phyloP scores from a whole-genome alignment of 208 protist species.

The Trypanosoma rangeli region DNA sequence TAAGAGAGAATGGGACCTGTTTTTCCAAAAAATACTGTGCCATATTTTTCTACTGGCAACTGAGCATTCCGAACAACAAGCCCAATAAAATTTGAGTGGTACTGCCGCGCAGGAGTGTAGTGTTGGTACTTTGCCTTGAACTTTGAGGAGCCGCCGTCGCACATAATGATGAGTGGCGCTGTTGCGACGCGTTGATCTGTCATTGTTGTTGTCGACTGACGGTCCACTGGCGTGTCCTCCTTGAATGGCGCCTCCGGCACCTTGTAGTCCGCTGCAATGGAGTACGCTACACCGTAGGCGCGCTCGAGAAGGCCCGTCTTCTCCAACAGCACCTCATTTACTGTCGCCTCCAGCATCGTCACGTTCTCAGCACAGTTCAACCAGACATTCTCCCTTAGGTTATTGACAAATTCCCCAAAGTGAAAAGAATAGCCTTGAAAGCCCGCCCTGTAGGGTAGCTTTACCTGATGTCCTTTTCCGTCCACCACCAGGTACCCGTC shows the following conservation, averaged over 20 bases:
- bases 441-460: constrained; percentile 73
- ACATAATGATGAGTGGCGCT: constrained; percentile 91
- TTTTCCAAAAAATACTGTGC: constrained; percentile 91
- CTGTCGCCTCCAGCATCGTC: constrained; percentile 83
- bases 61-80: constrained; percentile 70
- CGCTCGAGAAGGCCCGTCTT: constrained; percentile 50
- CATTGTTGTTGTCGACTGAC: constrained; percentile 24
- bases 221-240: constrained; percentile 27
- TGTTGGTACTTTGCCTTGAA: constrained; percentile 88
- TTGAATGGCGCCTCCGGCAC: constrained; percentile 58
- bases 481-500: constrained; percentile 91
- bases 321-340: constrained; percentile 70
- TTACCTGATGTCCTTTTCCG: constrained; percentile 47
- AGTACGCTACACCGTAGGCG: constrained; percentile 85
- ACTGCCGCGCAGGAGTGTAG: constrained; percentile 70
- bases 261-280: constrained; percentile 45
- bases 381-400: constrained; percentile 75
- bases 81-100: constrained; percentile 91
- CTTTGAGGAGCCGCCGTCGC: constrained; percentile 92
- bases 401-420: constrained; percentile 93
- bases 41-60: constrained; percentile 82
- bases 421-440: constrained; percentile 85
- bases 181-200: constrained; percentile 54
- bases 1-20: constrained; percentile 91
- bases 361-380: constrained; percentile 71